Evolutionary conservation across 306 rosid species (phyloP).

Genomic region (Astragalus glycyphyllos): DNA sequence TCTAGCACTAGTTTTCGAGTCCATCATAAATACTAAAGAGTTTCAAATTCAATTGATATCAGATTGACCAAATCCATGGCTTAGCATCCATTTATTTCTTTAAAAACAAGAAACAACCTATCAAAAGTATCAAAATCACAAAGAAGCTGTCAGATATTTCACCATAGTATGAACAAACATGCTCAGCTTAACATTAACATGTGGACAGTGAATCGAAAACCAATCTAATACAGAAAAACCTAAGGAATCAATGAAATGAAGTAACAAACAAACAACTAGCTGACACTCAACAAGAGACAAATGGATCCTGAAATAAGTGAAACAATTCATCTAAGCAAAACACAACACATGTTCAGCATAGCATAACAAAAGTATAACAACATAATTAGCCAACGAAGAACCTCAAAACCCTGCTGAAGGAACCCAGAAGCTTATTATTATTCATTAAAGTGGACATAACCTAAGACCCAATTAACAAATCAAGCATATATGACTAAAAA

Average conservation of each 20-base stretch:
- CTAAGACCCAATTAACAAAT: slow-evolving; percentile 39
- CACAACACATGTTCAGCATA: slow-evolving; percentile 4
- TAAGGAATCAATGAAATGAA: slow-evolving; percentile 20
- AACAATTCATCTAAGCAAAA: slow-evolving; percentile 24
- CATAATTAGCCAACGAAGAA: slow-evolving; percentile 30
- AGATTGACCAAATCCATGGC: slow-evolving; percentile 48
- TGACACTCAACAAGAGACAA: slow-evolving; percentile 29
- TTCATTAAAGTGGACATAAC: slow-evolving; percentile 31
- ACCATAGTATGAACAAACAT: slow-evolving; percentile 15
- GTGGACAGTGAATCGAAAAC: slow-evolving; percentile 15
- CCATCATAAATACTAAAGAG: slow-evolving; percentile 58
- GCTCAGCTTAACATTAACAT: slow-evolving; percentile 1
- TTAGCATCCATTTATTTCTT: slow-evolving; percentile 43
- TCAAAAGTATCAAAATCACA: slow-evolving; percentile 38
- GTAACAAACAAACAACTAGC: slow-evolving; percentile 20
- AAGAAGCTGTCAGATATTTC: slow-evolving; percentile 39
- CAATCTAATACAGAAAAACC: slow-evolving; percentile 26
- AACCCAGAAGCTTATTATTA: slow-evolving; percentile 24
- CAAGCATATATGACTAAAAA: slow-evolving; percentile 14
- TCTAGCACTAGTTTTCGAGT: slow-evolving; percentile 66
- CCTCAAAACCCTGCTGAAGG: background rate
- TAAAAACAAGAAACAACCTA: slow-evolving; percentile 42
- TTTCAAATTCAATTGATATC: slow-evolving; percentile 42
- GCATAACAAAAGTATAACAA: slow-evolving; percentile 9
- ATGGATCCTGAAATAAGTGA: slow-evolving; percentile 41